Percentiles rank a stretch among this genome's conserved stretches.
Evolutionary conservation across 2,329 filamentous ascomycete genomes (phyloP).

Genomic region (Stenocarpella maydis): DNA sequence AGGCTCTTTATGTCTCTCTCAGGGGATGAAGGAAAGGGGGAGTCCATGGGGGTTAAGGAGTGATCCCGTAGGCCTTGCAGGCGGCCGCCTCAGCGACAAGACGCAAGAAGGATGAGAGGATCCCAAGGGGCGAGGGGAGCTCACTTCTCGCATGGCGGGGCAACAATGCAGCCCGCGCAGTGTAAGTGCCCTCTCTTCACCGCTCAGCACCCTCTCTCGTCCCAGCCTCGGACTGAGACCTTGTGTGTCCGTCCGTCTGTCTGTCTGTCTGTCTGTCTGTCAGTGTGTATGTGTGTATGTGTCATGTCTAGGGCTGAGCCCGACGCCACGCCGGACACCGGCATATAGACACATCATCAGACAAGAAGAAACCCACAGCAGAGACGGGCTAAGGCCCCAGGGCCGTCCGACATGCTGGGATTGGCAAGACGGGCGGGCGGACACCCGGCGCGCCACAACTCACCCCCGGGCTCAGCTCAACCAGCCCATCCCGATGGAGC

Average conservation of each 20-base stretch:
- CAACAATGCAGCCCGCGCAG: too few species aligned
- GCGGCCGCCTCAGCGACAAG: background rate
- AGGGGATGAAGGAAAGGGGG: background rate
- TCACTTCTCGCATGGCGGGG: background rate
- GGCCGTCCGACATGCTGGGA: background rate
- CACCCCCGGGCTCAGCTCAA: background rate
- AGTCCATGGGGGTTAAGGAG: background rate
- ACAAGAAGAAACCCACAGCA: background rate
- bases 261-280: too few species aligned
- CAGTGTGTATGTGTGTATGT: background rate
- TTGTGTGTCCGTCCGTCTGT: too few species aligned
- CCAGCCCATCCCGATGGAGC: too few species aligned
- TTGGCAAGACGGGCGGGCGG: background rate
- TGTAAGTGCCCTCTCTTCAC: background rate
- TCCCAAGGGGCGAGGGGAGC: background rate
- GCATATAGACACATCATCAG: conserved; percentile 1
- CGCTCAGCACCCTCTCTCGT: background rate
- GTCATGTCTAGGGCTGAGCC: conserved; percentile 2
- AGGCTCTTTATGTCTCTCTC: background rate
- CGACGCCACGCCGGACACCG: background rate
- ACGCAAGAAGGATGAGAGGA: background rate
- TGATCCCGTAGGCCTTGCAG: background rate
- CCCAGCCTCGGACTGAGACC: too few species aligned
- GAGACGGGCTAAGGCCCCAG: background rate
- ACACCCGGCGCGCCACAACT: background rate